These are phyloP conservation scores for Camellia lanceoleosa DNA, from an alignment of 148 eudicot species.

Conservation along the genomic window DNA sequence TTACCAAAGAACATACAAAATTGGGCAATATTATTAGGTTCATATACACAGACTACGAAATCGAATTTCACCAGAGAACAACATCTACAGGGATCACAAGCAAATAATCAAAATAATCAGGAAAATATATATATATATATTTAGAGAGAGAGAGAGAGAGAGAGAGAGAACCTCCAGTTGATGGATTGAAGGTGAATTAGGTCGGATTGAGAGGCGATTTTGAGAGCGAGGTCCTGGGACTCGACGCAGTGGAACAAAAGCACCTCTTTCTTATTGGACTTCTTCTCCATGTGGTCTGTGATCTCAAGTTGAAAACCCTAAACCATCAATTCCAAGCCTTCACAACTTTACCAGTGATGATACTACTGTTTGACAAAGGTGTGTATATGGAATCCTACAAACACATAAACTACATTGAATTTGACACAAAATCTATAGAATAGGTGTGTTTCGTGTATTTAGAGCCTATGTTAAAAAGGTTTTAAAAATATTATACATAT, in stretches of 20 bases:
- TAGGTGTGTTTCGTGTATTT: too few relatives aligned
- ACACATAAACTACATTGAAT: too few relatives aligned
- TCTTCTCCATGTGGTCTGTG: constrained; percentile 44
- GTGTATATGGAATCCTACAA: too few relatives aligned
- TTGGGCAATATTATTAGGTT: not conserved
- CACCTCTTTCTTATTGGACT: constrained; percentile 51
- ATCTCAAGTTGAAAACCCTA: too few relatives aligned
- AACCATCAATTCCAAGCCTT: too few relatives aligned
- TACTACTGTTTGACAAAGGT: too few relatives aligned
- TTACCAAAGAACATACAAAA: not conserved
- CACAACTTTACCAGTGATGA: too few relatives aligned
- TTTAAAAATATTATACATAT: too few relatives aligned
- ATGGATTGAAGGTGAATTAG: constrained; percentile 83
- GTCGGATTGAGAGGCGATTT: constrained; percentile 63
- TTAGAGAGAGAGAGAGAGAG: not conserved
- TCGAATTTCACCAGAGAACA: not conserved
- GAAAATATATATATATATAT: not conserved
- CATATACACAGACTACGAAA: not conserved
- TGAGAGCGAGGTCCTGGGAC: constrained; percentile 64
- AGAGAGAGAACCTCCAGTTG: constrained; percentile 68
- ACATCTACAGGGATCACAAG: not conserved
- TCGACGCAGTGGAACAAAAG: constrained; percentile 76
- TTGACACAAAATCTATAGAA: too few relatives aligned
- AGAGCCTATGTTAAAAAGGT: too few relatives aligned
- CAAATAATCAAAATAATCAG: not conserved